A percentile compares a stretch with the other conserved stretches of the same genome.
Conservation (phyloP, 352 stramenopile species). For the Blastocystis sp. region DNA sequence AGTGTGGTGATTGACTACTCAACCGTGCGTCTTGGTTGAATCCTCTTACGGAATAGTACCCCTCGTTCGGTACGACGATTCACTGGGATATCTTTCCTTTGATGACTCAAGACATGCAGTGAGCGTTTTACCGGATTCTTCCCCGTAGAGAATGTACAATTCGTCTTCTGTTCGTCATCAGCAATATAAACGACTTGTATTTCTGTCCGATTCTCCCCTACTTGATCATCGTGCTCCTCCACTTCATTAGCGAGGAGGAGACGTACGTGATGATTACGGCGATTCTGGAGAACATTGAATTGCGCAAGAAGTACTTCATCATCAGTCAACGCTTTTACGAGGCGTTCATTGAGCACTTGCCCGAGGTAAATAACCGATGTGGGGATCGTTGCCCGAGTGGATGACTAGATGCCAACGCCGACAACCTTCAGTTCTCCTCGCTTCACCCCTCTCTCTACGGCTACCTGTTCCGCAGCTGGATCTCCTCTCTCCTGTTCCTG, state of each 20-base stretch:
- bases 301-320: slow-evolving; percentile 65
- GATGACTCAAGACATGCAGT: slow-evolving; percentile 27
- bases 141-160: slow-evolving; percentile 49
- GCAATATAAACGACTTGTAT: slow-evolving; percentile 67
- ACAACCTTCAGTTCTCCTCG: slow-evolving; percentile 29
- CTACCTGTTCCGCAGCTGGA: slow-evolving; percentile 39
- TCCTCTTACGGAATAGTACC: slow-evolving; percentile 19
- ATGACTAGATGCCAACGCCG: slow-evolving; percentile 10
- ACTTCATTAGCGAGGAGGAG: slow-evolving; percentile 38
- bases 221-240: slow-evolving; percentile 39
- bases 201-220: slow-evolving; percentile 47
- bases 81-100: slow-evolving; percentile 13
- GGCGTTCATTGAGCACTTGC: slow-evolving; percentile 43
- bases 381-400: background rate
- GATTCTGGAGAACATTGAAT: slow-evolving; percentile 19
- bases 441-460: slow-evolving; percentile 41
- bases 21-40: background rate
- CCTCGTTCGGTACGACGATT: slow-evolving; percentile 40
- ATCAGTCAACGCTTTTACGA: slow-evolving; percentile 54
- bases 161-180: slow-evolving; percentile 59
- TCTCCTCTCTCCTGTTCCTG: background rate
- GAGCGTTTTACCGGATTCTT: background rate
- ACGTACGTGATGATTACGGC: slow-evolving; percentile 60
- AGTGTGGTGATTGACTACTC: slow-evolving; percentile 51
- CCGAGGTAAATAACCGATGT: slow-evolving; percentile 30